A percentile compares a stretch with the other conserved stretches of the same genome.
Conservation (phyloP, 345 rosid genomes). For the Citrus maxima region DNA sequence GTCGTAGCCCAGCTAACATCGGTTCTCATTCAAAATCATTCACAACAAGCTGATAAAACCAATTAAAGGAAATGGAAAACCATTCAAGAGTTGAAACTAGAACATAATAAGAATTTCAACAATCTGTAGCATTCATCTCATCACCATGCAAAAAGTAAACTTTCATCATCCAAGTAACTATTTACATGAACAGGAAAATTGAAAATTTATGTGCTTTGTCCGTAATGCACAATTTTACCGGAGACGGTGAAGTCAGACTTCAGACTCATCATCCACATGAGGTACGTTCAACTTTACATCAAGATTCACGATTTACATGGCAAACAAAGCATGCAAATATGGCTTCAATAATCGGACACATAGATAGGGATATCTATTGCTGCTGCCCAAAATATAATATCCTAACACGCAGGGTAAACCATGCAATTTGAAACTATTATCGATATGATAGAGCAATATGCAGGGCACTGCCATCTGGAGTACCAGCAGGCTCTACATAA, state of each 20-base stretch:
- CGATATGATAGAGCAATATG: background rate
- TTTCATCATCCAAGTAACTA: background rate
- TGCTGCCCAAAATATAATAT: background rate
- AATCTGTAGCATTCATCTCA: background rate
- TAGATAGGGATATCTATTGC: background rate
- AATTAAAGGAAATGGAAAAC: background rate
- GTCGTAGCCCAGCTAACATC: too few species aligned
- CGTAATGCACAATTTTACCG: too few species aligned
- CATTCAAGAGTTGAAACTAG: background rate
- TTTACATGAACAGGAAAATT: background rate
- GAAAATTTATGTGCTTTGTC: background rate
- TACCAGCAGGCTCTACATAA: background rate
- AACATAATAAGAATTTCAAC: background rate
- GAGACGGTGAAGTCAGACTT: too few species aligned
- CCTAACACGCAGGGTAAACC: background rate
- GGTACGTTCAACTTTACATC: background rate
- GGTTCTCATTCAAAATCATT: background rate
- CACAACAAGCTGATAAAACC: background rate
- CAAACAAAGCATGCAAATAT: too few species aligned
- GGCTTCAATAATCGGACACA: background rate
- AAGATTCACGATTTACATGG: background rate
- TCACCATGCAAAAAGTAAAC: background rate
- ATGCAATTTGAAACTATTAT: background rate
- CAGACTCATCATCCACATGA: background rate
- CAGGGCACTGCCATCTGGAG: background rate